phyloP scores from a whole-genome alignment of 257 asterid genomes.

The Mentha longifolia region DNA sequence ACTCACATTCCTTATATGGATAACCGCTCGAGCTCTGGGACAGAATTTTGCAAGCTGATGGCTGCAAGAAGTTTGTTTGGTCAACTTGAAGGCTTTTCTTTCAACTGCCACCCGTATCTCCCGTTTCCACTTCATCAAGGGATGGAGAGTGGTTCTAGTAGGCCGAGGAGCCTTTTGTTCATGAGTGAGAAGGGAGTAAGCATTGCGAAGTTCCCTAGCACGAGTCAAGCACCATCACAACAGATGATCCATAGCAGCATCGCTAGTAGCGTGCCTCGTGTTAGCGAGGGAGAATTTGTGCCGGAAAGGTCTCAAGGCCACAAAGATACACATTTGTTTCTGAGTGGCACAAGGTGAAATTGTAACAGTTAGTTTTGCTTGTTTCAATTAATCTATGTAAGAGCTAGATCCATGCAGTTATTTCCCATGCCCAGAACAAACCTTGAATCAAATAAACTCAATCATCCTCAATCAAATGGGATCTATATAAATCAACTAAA shows the following conservation, averaged over 20 bases:
- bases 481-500: too few relatives aligned
- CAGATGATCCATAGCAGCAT: conserved; percentile 4
- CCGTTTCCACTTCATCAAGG: conserved; percentile 35
- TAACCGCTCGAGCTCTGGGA: not conserved
- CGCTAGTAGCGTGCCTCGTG: not conserved
- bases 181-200: conserved; percentile 12
- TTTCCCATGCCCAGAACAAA: too few relatives aligned
- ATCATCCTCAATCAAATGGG: too few relatives aligned
- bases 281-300: conserved; percentile 1
- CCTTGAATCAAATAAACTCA: too few relatives aligned
- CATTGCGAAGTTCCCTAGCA: conserved; percentile 11
- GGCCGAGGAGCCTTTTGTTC: conserved; percentile 29
- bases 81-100: conserved; percentile 32
- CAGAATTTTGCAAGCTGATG: not conserved
- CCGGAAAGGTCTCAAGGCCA: conserved; percentile 9
- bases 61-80: not conserved
- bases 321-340: conserved; percentile 11
- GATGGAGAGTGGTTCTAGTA: conserved; percentile 30
- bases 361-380: not conserved
- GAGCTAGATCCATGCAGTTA: too few relatives aligned
- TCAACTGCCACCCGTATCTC: conserved; percentile 1
- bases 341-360: not conserved
- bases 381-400: too few relatives aligned
- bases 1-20: conserved; percentile 19
- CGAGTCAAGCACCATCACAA: conserved; percentile 26